Conservation (phyloP, 768 basidiomycete species). For the Leccinum aurantiacum region DNA sequence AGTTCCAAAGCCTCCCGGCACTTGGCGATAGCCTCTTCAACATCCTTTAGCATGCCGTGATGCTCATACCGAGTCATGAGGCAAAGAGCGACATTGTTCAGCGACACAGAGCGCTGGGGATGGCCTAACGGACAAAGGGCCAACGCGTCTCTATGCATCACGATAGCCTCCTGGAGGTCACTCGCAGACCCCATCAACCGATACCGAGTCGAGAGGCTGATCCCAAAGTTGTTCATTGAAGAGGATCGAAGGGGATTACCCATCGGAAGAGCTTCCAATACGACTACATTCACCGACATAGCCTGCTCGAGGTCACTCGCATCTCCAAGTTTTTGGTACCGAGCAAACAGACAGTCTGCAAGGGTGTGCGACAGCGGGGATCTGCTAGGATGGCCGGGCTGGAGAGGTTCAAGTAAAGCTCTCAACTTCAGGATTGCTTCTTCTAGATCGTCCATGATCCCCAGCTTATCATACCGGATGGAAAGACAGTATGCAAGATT, state of each 20-base stretch:
- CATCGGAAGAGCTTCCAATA: neutral
- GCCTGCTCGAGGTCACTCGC: neutral
- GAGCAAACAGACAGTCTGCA: neutral
- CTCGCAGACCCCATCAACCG: neutral
- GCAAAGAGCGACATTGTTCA: conserved; percentile 1
- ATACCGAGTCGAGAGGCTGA: conserved; percentile 10
- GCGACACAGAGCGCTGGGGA: neutral
- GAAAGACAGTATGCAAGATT: conserved; percentile 2
- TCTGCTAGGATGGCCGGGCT: neutral
- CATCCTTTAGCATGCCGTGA: neutral
- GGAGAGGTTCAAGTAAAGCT: neutral
- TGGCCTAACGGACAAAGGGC: conserved; percentile 2
- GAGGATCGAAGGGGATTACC: conserved; percentile 10
- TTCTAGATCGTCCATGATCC: neutral
- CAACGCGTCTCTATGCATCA: conserved; percentile 1
- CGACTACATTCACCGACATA: neutral
- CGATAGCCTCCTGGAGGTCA: conserved; percentile 25
- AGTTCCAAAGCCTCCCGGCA: neutral
- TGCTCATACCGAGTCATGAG: conserved; percentile 4
- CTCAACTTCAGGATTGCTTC: neutral
- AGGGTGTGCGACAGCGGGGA: neutral
- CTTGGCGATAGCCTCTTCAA: neutral
- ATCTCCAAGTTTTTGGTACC: neutral
- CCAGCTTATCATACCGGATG: neutral
- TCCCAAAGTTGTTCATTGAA: conserved; percentile 15